Percentiles rank a stretch among this genome's conserved stretches.
Conservation (phyloP, 2,329 filamentous ascomycete species). For the Alternaria longipes region DNA sequence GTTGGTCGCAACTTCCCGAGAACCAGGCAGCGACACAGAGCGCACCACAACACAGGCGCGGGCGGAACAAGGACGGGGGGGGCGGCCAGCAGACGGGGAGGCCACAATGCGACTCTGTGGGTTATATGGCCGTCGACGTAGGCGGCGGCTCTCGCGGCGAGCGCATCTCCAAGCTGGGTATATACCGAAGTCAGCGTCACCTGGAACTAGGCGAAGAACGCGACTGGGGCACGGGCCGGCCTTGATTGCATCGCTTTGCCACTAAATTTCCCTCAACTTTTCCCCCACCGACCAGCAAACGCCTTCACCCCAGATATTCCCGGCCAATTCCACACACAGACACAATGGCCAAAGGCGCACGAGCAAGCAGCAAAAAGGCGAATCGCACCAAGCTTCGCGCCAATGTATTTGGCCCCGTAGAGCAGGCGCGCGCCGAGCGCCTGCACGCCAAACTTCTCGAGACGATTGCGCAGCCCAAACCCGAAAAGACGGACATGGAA, state of each 20-base stretch:
- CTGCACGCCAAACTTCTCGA: slow-evolving; percentile 87
- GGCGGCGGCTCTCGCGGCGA: slow-evolving; percentile 39
- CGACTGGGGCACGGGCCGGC: slow-evolving; percentile 28
- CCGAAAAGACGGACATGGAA: slow-evolving; percentile 60
- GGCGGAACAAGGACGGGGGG: neutral
- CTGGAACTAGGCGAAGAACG: slow-evolving; percentile 29
- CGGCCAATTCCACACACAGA: neutral
- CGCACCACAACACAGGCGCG: neutral
- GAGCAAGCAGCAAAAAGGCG: slow-evolving; percentile 80
- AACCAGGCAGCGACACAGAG: slow-evolving; percentile 9
- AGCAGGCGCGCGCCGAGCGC: slow-evolving; percentile 80
- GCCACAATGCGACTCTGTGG: slow-evolving; percentile 2
- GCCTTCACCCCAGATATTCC: slow-evolving; percentile 15
- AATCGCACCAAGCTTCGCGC: slow-evolving; percentile 84
- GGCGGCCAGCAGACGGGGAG: neutral
- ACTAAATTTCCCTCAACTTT: slow-evolving; percentile 31
- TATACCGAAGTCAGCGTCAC: slow-evolving; percentile 36
- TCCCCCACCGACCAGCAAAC: slow-evolving; percentile 15
- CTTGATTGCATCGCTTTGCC: slow-evolving; percentile 26
- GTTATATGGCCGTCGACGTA: slow-evolving; percentile 25
- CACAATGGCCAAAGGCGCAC: slow-evolving; percentile 86
- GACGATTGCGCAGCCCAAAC: slow-evolving; percentile 78
- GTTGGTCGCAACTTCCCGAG: slow-evolving; percentile 31
- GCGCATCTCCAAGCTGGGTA: slow-evolving; percentile 23
- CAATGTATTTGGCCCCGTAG: slow-evolving; percentile 84